phyloP scores from a whole-genome alignment of 768 basidiomycete genomes.

The Holtermannia corniformis region DNA sequence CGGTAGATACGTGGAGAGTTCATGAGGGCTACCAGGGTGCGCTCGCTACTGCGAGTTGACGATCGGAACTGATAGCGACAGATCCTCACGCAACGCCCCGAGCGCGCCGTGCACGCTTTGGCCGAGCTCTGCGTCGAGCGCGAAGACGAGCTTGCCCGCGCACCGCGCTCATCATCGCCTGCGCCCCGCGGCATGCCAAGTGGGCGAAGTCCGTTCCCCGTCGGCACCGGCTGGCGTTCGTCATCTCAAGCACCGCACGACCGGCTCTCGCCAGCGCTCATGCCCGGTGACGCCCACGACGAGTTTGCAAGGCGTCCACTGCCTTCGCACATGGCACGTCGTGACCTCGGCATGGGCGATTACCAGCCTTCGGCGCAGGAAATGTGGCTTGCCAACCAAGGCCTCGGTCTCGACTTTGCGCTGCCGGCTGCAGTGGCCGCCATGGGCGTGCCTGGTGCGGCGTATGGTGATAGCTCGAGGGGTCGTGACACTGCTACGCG shows the following conservation, averaged over 20 bases:
- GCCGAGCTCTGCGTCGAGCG: conserved; percentile 89
- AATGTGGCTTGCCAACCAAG: conserved; percentile 38
- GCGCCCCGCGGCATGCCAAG: conserved; percentile 29
- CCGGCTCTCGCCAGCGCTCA: conserved; percentile 18
- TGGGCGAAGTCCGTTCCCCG: conserved; percentile 20
- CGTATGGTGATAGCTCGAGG: conserved; percentile 9
- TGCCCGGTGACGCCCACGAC: conserved; percentile 15
- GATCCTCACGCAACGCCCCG: conserved; percentile 68
- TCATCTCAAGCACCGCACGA: conserved; percentile 36
- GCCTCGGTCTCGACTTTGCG: conserved; percentile 25
- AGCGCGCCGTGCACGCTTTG: conserved; percentile 68
- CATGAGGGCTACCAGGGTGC: conserved; percentile 67
- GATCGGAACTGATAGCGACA: conserved; percentile 39
- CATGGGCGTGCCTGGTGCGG: neutral
- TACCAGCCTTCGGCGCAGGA: conserved; percentile 32
- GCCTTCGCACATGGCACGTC: conserved; percentile 24
- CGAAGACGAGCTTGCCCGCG: conserved; percentile 46
- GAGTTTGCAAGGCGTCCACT: conserved; percentile 10
- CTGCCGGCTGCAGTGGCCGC: neutral
- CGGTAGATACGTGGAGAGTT: conserved; percentile 91
- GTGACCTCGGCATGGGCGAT: conserved; percentile 11
- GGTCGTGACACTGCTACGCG: conserved; percentile 28
- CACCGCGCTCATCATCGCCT: conserved; percentile 39
- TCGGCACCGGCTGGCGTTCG: conserved; percentile 24
- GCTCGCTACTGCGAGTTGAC: neutral